Evolutionary conservation across 768 basidiomycete species (phyloP).

Genomic region (Mycena polygramma): DNA sequence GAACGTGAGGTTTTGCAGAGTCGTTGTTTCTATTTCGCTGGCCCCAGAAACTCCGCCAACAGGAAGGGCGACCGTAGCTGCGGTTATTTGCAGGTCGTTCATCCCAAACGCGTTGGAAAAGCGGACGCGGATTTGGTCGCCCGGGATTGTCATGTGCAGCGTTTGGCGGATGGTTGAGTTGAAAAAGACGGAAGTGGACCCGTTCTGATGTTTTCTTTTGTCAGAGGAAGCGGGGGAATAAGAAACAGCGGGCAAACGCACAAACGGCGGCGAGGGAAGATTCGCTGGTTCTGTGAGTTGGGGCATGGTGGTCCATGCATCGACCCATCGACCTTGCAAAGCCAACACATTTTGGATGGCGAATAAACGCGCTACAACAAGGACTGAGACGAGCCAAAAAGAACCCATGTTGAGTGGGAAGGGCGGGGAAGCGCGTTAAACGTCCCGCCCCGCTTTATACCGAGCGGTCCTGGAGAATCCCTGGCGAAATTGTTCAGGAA

Average conservation of each 20-base stretch:
- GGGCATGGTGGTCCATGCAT: constrained; percentile 56
- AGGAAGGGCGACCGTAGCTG: constrained; percentile 58
- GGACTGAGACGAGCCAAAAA: constrained; percentile 3
- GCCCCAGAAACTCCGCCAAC: constrained; percentile 52
- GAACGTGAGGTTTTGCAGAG: constrained; percentile 57
- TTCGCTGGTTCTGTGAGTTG: constrained; percentile 54
- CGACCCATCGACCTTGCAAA: constrained; percentile 46
- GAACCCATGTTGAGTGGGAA: constrained; percentile 10
- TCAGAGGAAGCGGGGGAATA: constrained; percentile 4
- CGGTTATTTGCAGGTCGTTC: constrained; percentile 58
- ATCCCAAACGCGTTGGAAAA: constrained; percentile 64
- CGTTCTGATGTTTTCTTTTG: constrained; percentile 39
- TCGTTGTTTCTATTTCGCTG: constrained; percentile 49
- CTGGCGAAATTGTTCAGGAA: constrained; percentile 12
- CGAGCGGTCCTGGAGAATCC: constrained; percentile 15
- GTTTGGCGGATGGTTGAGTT: constrained; percentile 66
- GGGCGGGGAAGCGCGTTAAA: neutral
- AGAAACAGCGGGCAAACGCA: constrained; percentile 10
- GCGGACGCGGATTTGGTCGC: constrained; percentile 56
- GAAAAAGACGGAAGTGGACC: constrained; percentile 50
- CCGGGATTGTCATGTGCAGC: constrained; percentile 57
- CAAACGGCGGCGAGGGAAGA: constrained; percentile 52
- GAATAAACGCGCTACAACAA: neutral
- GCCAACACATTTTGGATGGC: constrained; percentile 7
- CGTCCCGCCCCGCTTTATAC: constrained; percentile 22